Conservation (phyloP, 257 asterid genomes). For the Solanum lycopersicoides region DNA sequence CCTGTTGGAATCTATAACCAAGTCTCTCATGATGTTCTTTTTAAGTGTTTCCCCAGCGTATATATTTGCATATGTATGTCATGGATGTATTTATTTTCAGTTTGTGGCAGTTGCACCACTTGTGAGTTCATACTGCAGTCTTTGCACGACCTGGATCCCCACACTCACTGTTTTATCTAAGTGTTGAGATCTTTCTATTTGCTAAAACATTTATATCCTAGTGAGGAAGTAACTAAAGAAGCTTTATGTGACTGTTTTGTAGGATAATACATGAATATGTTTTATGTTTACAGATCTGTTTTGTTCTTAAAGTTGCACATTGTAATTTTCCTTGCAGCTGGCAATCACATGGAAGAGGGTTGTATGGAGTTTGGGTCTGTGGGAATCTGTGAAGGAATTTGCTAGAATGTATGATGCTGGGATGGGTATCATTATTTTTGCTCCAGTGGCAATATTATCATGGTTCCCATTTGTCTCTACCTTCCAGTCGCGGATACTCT, state of each 20-base stretch:
- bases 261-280: background rate
- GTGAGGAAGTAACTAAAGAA: background rate
- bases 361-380: slow-evolving; percentile 76
- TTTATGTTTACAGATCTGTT: background rate
- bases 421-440: slow-evolving; percentile 83
- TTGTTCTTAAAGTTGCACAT: background rate
- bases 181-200: background rate
- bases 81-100: background rate
- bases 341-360: slow-evolving; percentile 78
- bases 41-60: background rate
- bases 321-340: slow-evolving; percentile 29
- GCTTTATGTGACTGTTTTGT: background rate
- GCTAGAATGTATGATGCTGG: slow-evolving; percentile 98
- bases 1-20: background rate
- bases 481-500: slow-evolving; percentile 95
- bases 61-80: background rate
- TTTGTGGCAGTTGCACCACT: background rate
- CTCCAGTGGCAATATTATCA: slow-evolving; percentile 83
- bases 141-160: background rate
- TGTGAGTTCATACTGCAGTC: background rate
- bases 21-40: background rate
- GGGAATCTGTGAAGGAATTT: slow-evolving; percentile 96
- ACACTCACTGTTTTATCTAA: background rate
- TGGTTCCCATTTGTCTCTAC: slow-evolving; percentile 98
- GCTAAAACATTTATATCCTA: background rate